Conservation (phyloP, 805 yeast genomes). For the Candida odintsovae region DNA sequence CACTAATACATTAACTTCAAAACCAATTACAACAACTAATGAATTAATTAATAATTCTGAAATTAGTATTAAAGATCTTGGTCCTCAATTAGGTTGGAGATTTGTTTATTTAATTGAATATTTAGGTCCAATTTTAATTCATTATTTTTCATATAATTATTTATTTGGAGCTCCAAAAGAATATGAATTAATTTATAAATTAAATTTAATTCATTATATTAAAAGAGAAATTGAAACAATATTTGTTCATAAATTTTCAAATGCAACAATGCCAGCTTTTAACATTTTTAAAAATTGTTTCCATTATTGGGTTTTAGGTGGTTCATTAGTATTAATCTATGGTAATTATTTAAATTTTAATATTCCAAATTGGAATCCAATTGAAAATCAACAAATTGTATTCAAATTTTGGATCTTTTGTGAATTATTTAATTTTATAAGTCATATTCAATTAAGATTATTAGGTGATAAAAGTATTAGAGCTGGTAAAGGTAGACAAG, state of each 20-base stretch:
- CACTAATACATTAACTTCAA: conserved; percentile 23
- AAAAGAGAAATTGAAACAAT: conserved; percentile 89
- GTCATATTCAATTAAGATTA: conserved; percentile 64
- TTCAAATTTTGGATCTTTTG: conserved; percentile 32
- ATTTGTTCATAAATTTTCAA: conserved; percentile 78
- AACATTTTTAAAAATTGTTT: conserved; percentile 83
- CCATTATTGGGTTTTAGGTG: conserved; percentile 93
- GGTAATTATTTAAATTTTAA: conserved; percentile 55
- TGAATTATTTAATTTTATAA: conserved; percentile 66
- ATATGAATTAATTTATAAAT: conserved; percentile 27
- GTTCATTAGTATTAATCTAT: conserved; percentile 46
- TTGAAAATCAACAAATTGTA: conserved; percentile 28
- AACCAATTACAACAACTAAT: conserved; percentile 11
- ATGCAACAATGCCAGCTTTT: conserved; percentile 87
- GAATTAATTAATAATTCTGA: conserved; percentile 18
- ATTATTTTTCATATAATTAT: conserved; percentile 56
- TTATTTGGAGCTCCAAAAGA: conserved; percentile 19
- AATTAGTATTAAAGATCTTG: conserved; percentile 78
- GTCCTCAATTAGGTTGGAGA: conserved; percentile 90
- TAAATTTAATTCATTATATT: conserved; percentile 69
- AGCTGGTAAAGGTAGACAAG: conserved; percentile 30
- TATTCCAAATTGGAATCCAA: conserved; percentile 49
- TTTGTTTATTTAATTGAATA: conserved; percentile 87
- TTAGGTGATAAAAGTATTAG: conserved; percentile 32
- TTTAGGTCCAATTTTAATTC: conserved; percentile 81